Percentiles rank a stretch among this genome's conserved stretches.
Conservation (phyloP, 495 filamentous ascomycete genomes). For the Trichoderma reesei region DNA sequence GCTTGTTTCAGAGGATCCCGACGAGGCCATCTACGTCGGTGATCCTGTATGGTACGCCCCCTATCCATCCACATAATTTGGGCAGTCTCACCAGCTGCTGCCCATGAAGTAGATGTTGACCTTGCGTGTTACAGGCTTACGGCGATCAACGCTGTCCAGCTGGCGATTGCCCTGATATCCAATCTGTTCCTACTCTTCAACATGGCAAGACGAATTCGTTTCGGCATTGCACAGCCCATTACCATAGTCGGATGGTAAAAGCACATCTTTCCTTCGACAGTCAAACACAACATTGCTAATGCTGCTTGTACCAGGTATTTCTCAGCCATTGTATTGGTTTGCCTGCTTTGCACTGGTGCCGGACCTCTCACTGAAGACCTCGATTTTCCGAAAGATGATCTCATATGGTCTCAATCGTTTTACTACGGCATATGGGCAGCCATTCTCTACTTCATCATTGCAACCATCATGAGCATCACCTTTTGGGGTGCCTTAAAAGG, state of each 20-base stretch:
- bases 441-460: slow-evolving; percentile 63
- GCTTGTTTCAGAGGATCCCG: slow-evolving; percentile 41
- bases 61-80: too few relatives aligned
- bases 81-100: too few relatives aligned
- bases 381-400: slow-evolving; percentile 37
- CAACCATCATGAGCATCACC: slow-evolving; percentile 59
- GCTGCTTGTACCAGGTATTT: slow-evolving; percentile 30
- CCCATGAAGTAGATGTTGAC: not conserved
- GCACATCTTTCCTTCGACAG: not conserved
- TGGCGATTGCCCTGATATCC: slow-evolving; percentile 57
- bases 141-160: slow-evolving; percentile 63
- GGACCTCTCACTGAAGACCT: slow-evolving; percentile 36
- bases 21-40: slow-evolving; percentile 39
- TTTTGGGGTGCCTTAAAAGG: slow-evolving; percentile 52
- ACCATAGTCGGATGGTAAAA: slow-evolving; percentile 44
- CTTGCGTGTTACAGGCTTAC: slow-evolving; percentile 41
- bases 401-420: slow-evolving; percentile 60
- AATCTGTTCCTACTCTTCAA: slow-evolving; percentile 72
- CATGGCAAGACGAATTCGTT: slow-evolving; percentile 71
- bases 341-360: slow-evolving; percentile 46
- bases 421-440: slow-evolving; percentile 77
- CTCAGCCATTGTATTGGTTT: slow-evolving; percentile 52
- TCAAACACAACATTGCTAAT: not conserved
- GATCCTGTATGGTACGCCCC: slow-evolving; percentile 60
- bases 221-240: slow-evolving; percentile 68